Conservation (phyloP, 306 rosid species). For the Carpinus fangiana region DNA sequence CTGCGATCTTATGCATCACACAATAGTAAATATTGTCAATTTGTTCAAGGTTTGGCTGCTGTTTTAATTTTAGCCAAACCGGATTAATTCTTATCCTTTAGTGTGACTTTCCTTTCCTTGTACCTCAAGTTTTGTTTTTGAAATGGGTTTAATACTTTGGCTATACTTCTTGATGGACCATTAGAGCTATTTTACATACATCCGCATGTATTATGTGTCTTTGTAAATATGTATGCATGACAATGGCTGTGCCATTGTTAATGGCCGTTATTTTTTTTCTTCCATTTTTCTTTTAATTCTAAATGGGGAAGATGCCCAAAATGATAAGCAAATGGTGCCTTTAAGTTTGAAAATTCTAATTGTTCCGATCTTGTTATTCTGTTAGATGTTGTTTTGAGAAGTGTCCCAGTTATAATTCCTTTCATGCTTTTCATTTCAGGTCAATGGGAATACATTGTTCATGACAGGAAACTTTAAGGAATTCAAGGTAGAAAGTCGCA, state of each 20-base stretch:
- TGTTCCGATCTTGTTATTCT: not conserved
- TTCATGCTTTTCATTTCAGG: constrained; percentile 51
- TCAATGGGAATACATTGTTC: constrained; percentile 88
- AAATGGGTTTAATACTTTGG: not conserved
- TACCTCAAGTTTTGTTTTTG: not conserved
- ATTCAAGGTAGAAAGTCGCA: constrained; percentile 73
- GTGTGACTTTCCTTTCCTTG: not conserved
- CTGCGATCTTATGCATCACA: constrained; percentile 9
- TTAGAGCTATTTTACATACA: not conserved
- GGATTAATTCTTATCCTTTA: constrained; percentile 13
- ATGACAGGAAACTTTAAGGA: constrained; percentile 94
- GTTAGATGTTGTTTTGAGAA: not conserved
- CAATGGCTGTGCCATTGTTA: not conserved
- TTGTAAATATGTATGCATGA: not conserved
- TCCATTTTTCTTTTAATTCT: not conserved
- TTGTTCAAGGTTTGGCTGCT: constrained; percentile 3
- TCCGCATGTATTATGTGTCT: not conserved
- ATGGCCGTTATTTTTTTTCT: not conserved
- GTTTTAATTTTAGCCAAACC: constrained; percentile 6
- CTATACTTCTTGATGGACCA: not conserved
- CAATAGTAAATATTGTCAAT: not conserved
- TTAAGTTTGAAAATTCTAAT: not conserved
- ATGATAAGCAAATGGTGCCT: not conserved
- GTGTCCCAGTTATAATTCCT: constrained; percentile 5
- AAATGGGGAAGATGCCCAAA: not conserved